phyloP scores from a whole-genome alignment of 192 early-diverging fungal species.

The Entomortierella parvispora region DNA sequence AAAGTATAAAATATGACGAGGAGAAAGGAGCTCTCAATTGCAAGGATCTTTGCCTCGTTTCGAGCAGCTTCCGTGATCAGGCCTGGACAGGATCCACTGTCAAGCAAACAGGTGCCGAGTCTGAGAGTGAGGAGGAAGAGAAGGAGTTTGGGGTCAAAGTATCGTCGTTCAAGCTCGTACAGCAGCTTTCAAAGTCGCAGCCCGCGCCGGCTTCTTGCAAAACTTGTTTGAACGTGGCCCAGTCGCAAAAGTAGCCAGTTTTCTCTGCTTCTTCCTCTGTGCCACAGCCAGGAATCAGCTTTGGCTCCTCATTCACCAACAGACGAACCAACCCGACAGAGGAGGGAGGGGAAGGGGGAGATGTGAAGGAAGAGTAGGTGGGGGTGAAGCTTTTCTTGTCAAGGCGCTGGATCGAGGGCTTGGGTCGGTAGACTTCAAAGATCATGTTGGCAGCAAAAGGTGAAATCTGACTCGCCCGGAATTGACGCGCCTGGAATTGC shows the following conservation, averaged over 20 bases:
- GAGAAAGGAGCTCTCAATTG: background rate
- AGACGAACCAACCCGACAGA: constrained; percentile 29
- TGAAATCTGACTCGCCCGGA: constrained; percentile 22
- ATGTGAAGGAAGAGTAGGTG: too few species aligned
- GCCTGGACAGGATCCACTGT: constrained; percentile 8
- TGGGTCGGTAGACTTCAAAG: constrained; percentile 36
- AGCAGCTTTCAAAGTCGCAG: constrained; percentile 39
- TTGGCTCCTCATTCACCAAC: constrained; percentile 40
- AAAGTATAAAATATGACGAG: background rate
- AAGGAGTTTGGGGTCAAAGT: background rate
- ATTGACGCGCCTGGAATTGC: constrained; percentile 23
- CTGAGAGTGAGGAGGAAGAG: background rate
- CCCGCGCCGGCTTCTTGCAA: constrained; percentile 17
- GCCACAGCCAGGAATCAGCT: constrained; percentile 15
- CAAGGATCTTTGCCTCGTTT: background rate
- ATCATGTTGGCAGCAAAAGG: constrained; percentile 42
- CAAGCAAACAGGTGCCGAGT: constrained; percentile 1
- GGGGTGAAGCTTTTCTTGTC: too few species aligned
- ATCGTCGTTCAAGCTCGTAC: background rate
- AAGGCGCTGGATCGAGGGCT: background rate
- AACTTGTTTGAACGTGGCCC: constrained; percentile 26
- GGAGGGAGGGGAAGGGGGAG: background rate
- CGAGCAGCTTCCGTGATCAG: background rate
- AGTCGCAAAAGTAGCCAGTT: constrained; percentile 31
- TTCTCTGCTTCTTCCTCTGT: too few species aligned